Conservation (phyloP, 2,329 filamentous ascomycete species). For the Neoscytalidium dimidiatum region DNA sequence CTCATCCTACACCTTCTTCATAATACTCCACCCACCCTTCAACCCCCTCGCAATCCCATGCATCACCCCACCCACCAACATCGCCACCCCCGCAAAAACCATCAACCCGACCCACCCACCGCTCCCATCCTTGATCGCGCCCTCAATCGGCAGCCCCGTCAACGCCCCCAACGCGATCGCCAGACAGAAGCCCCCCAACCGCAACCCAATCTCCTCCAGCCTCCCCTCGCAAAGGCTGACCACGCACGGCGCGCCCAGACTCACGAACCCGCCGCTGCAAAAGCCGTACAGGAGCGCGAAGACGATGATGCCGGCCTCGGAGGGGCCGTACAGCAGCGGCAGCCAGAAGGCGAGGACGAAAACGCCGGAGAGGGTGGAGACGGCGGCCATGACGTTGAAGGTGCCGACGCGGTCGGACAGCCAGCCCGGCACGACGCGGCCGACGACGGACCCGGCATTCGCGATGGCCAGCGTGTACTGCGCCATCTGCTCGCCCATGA, state of each 20-base stretch:
- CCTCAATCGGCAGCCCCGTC: conserved; percentile 22
- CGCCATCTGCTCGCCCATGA: conserved; percentile 54
- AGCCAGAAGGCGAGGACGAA: conserved; percentile 47
- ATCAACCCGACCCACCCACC: conserved; percentile 3
- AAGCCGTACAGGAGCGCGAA: conserved; percentile 50
- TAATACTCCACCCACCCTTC: background rate
- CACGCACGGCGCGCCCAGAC: conserved; percentile 34
- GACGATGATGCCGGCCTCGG: conserved; percentile 39
- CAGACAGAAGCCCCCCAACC: conserved; percentile 19
- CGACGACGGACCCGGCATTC: conserved; percentile 44
- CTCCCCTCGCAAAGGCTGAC: conserved; percentile 6
- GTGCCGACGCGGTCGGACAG: conserved; percentile 45
- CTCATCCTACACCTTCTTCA: conserved; percentile 8
- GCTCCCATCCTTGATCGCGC: conserved; percentile 18
- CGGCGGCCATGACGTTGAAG: conserved; percentile 42
- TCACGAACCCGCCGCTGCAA: conserved; percentile 50
- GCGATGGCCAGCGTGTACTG: conserved; percentile 41
- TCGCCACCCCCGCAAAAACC: conserved; percentile 6
- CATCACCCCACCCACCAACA: background rate
- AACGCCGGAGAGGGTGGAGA: conserved; percentile 48
- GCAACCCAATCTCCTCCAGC: conserved; percentile 15
- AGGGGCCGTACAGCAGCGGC: conserved; percentile 42
- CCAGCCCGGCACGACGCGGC: conserved; percentile 45
- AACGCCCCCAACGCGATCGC: conserved; percentile 18
- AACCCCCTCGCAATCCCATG: background rate